Percentiles rank a stretch among this genome's conserved stretches.
Conservation (phyloP, 768 basidiomycete genomes). For the Russula vinacea region DNA sequence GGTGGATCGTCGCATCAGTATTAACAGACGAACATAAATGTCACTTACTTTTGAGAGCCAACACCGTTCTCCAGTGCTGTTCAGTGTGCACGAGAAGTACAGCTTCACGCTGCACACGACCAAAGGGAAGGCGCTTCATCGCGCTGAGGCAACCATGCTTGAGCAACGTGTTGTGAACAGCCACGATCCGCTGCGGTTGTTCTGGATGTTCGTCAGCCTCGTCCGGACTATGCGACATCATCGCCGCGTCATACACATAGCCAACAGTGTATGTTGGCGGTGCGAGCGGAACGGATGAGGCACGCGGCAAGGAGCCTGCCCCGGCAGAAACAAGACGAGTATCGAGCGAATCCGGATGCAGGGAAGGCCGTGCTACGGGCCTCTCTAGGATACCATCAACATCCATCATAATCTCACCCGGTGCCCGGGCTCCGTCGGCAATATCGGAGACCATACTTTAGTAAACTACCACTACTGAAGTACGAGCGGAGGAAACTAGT, state of each 20-base stretch:
- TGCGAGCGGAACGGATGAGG: conserved; percentile 35
- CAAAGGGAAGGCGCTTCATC: conserved; percentile 78
- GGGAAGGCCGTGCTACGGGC: not conserved
- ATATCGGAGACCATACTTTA: conserved; percentile 20
- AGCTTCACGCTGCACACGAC: conserved; percentile 72
- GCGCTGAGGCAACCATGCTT: conserved; percentile 54
- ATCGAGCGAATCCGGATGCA: conserved; percentile 14
- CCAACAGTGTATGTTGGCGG: conserved; percentile 50
- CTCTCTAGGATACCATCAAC: conserved; percentile 14
- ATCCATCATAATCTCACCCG: conserved; percentile 18
- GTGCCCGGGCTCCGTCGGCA: conserved; percentile 15
- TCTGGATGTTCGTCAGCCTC: conserved; percentile 72
- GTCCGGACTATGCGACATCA: conserved; percentile 79
- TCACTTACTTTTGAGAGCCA: conserved; percentile 39
- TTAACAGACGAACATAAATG: conserved; percentile 4
- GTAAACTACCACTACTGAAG: not conserved
- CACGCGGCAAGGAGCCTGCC: conserved; percentile 26
- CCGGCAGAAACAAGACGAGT: conserved; percentile 11
- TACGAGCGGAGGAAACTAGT: not conserved
- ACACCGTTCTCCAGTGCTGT: conserved; percentile 89
- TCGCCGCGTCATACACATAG: conserved; percentile 81
- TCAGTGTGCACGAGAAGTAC: conserved; percentile 86
- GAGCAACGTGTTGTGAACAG: conserved; percentile 68
- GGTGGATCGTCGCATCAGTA: conserved; percentile 25
- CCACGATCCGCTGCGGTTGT: conserved; percentile 68